Evolutionary conservation across 148 eudicot species (phyloP).

Genomic region (Dianthus caryophyllus): DNA sequence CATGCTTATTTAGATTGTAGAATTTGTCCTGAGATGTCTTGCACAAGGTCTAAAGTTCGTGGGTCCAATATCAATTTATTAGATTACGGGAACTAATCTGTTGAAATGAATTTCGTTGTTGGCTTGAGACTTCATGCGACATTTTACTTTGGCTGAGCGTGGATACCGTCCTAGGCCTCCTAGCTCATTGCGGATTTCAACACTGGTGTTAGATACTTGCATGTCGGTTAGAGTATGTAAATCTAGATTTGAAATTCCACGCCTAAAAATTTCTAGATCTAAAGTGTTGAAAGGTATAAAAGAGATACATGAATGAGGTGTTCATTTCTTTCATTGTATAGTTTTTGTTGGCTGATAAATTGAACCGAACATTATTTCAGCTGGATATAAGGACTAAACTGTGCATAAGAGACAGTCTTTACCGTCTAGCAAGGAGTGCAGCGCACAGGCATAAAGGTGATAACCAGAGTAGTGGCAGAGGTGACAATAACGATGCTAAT

Average conservation of each 20-base stretch:
- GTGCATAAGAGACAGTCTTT: slow-evolving; percentile 90
- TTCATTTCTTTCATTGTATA: not conserved
- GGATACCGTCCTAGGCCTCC: too few species aligned
- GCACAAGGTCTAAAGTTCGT: not conserved
- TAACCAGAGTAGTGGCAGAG: slow-evolving; percentile 27
- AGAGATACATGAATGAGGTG: not conserved
- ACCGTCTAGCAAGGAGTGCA: slow-evolving; percentile 85
- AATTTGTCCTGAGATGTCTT: not conserved
- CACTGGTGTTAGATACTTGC: too few species aligned
- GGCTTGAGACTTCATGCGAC: not conserved
- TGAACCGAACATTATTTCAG: slow-evolving; percentile 40
- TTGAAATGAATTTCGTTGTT: not conserved
- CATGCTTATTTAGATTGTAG: not conserved
- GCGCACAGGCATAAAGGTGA: slow-evolving; percentile 68
- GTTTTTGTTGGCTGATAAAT: slow-evolving; percentile 12
- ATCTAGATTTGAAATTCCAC: too few species aligned
- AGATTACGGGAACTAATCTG: not conserved
- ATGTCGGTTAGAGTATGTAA: too few species aligned
- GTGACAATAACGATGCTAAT: slow-evolving; percentile 40
- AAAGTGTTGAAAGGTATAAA: not conserved
- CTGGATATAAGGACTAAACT: slow-evolving; percentile 76
- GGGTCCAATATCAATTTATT: not conserved
- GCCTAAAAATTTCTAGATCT: not conserved
- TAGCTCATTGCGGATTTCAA: too few species aligned
- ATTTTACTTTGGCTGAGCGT: too few species aligned